phyloP scores from a whole-genome alignment of 176 grass and related monocot species.

The Oryza punctata region DNA sequence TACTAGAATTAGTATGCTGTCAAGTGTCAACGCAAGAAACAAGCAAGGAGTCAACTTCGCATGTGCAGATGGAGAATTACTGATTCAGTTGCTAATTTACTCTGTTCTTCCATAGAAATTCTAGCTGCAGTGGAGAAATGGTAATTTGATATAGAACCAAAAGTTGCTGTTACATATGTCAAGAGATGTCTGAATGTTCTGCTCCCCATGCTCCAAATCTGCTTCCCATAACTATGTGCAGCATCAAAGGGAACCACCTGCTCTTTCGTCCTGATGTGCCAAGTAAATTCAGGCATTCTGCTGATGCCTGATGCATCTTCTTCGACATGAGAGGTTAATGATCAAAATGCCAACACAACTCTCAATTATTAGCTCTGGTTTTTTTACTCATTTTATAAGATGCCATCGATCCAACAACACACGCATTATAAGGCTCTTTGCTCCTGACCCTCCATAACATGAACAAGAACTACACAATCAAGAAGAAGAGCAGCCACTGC shows the following conservation, averaged over 20 bases:
- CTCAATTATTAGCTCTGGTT: neutral
- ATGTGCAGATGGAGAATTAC: constrained; percentile 13
- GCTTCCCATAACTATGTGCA: constrained; percentile 19
- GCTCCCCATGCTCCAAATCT: neutral
- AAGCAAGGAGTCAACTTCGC: constrained; percentile 37
- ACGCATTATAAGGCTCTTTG: neutral
- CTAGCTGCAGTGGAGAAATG: neutral
- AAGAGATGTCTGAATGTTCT: constrained; percentile 8
- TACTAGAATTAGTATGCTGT: constrained; percentile 8
- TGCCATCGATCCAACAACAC: neutral
- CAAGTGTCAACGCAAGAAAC: constrained; percentile 16
- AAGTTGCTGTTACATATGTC: neutral
- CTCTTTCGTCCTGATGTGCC: neutral
- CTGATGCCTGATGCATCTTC: neutral
- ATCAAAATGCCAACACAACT: neutral
- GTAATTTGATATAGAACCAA: neutral
- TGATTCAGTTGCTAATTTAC: neutral
- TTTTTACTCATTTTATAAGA: neutral
- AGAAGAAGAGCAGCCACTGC: neutral
- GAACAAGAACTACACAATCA: constrained; percentile 24
- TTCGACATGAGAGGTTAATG: neutral
- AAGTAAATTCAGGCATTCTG: neutral
- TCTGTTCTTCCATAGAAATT: neutral
- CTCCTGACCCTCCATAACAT: neutral
- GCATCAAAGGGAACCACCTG: constrained; percentile 27